Evolutionary conservation across 768 basidiomycete species (phyloP).

Genomic region (Phanerodontia chrysosporium): DNA sequence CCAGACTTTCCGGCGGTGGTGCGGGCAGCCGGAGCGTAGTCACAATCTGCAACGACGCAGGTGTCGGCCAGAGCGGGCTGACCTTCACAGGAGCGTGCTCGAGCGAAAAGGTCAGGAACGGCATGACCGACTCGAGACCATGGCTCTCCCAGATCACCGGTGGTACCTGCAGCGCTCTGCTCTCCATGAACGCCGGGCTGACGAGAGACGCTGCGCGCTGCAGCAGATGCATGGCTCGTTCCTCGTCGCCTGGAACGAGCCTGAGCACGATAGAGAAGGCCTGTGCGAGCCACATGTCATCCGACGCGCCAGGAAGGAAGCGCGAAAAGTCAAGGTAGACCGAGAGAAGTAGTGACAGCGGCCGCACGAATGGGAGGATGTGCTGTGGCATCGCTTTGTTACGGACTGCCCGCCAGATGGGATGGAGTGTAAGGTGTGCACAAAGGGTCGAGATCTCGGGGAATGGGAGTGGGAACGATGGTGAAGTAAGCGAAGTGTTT

Average conservation of each 20-base stretch:
- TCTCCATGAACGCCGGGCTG: conserved; percentile 37
- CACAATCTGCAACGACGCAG: conserved; percentile 50
- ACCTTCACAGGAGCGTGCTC: conserved; percentile 37
- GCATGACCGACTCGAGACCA: conserved; percentile 47
- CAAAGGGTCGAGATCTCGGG: conserved; percentile 48
- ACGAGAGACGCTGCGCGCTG: conserved; percentile 35
- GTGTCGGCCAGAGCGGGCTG: conserved; percentile 46
- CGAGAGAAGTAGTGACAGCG: conserved; percentile 50
- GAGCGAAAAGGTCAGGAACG: conserved; percentile 54
- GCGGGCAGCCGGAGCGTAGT: conserved; percentile 50
- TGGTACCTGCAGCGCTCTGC: conserved; percentile 35
- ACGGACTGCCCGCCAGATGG: conserved; percentile 42
- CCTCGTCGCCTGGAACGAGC: conserved; percentile 65
- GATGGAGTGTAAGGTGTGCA: conserved; percentile 44
- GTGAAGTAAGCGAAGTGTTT: conserved; percentile 35
- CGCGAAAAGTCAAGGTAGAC: conserved; percentile 58
- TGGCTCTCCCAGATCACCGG: conserved; percentile 45
- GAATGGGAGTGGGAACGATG: conserved; percentile 63
- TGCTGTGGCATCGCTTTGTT: conserved; percentile 21
- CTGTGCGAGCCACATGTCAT: conserved; percentile 64
- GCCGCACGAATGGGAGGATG: conserved; percentile 38
- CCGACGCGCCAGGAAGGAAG: conserved; percentile 48
- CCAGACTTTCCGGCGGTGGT: conserved; percentile 9
- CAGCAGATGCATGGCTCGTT: conserved; percentile 41
- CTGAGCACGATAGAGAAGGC: conserved; percentile 51